phyloP scores from a whole-genome alignment of 495 filamentous ascomycete genomes.

The Cetradonia linearis region DNA sequence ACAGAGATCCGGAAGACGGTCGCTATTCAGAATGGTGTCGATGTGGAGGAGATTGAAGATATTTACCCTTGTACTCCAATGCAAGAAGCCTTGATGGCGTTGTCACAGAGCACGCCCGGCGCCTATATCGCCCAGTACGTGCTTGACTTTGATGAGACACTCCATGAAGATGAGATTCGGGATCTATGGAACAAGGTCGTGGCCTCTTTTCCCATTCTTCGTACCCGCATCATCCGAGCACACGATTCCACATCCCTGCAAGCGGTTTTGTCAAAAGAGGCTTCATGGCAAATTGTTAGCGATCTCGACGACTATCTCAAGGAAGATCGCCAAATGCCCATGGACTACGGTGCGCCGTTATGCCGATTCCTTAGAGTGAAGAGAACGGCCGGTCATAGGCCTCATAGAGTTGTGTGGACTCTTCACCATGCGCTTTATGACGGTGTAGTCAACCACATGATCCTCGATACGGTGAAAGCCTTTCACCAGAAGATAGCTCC shows the following conservation, averaged over 20 bases:
- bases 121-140: conserved; percentile 29
- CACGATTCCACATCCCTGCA: conserved; percentile 15
- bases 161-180: conserved; percentile 31
- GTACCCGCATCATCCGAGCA: conserved; percentile 35
- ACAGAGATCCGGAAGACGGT: background rate
- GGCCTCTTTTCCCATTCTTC: conserved; percentile 30
- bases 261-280: conserved; percentile 30
- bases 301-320: conserved; percentile 20
- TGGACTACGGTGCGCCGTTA: no score
- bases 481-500: no score
- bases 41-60: conserved; percentile 38
- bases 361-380: no score
- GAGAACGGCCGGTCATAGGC: no score
- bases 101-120: conserved; percentile 31
- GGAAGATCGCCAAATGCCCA: conserved; percentile 7
- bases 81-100: conserved; percentile 48
- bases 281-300: conserved; percentile 12
- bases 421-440: no score
- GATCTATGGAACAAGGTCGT: conserved; percentile 34
- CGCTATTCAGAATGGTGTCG: background rate
- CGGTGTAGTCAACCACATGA: no score
- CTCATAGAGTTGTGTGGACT: no score
- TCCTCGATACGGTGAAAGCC: no score
- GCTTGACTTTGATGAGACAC: conserved; percentile 24
- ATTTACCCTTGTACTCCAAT: conserved; percentile 51